Percentiles rank a stretch among this genome's conserved stretches.
These are phyloP conservation scores for Bimuria novae-zelandiae DNA, from an alignment of 2,329 filamentous ascomycete genomes.

Conservation along the genomic window DNA sequence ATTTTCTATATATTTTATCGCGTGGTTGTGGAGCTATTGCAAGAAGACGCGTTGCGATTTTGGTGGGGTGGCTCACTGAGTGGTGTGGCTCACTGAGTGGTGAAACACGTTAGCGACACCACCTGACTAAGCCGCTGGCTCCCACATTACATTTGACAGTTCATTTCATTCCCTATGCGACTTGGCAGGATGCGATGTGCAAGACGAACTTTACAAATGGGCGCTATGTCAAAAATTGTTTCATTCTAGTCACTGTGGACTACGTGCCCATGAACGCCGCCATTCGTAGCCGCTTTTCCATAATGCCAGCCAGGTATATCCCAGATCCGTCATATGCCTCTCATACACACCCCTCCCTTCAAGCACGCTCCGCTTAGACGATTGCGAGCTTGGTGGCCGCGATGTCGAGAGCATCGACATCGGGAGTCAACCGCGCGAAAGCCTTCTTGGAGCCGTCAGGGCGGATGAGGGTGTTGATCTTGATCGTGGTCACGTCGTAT, in stretches of 20 bases:
- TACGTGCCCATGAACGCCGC: constrained; percentile 46
- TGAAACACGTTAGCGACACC: too few species aligned
- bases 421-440: constrained; percentile 90
- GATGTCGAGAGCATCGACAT: constrained; percentile 98
- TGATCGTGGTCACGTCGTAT: constrained; percentile 96
- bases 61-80: too few species aligned
- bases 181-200: too few species aligned
- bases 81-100: too few species aligned
- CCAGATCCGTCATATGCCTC: constrained; percentile 35
- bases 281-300: constrained; percentile 42
- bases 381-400: constrained; percentile 98
- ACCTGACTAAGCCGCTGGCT: too few species aligned
- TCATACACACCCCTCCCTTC: constrained; percentile 18
- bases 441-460: constrained; percentile 99
- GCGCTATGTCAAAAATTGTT: constrained; percentile 30
- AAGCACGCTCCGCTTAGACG: constrained; percentile 66
- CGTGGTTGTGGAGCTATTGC: too few species aligned
- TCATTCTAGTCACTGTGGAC: constrained; percentile 44
- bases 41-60: too few species aligned
- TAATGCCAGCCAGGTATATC: constrained; percentile 32
- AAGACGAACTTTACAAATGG: background rate
- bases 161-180: too few species aligned
- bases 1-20: too few species aligned
- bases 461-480: constrained; percentile 99
- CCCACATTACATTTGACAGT: too few species aligned